Evolutionary conservation across 768 basidiomycete species (phyloP).

Genomic region (Phaeotremella skinneri): DNA sequence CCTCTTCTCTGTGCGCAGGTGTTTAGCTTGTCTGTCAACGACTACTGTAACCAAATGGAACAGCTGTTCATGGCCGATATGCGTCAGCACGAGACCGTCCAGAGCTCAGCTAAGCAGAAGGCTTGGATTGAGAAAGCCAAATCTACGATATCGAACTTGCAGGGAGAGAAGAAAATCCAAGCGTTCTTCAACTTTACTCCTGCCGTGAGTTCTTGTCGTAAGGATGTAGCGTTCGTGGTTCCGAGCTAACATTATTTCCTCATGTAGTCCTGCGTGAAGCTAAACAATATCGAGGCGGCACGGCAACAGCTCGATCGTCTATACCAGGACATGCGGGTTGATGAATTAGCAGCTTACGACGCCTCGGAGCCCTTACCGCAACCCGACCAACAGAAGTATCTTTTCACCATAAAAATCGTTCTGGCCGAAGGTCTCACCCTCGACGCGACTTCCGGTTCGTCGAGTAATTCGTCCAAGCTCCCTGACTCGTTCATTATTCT

Average conservation of each 20-base stretch:
- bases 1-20: conserved; percentile 58
- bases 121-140: conserved; percentile 55
- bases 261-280: conserved; percentile 81
- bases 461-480: conserved; percentile 53
- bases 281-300: conserved; percentile 94
- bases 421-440: conserved; percentile 85
- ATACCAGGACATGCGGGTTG: conserved; percentile 86
- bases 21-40: conserved; percentile 84
- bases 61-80: conserved; percentile 90
- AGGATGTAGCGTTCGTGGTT: background rate
- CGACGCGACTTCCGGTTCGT: conserved; percentile 64
- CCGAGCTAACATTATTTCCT: conserved; percentile 6
- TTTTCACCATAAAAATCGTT: conserved; percentile 91
- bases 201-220: conserved; percentile 50
- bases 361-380: conserved; percentile 7
- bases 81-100: conserved; percentile 72
- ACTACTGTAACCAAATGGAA: conserved; percentile 85
- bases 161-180: conserved; percentile 86
- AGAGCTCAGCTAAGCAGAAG: conserved; percentile 72
- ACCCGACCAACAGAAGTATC: conserved; percentile 55
- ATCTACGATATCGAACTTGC: conserved; percentile 56
- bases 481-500: conserved; percentile 91
- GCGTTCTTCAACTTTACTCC: conserved; percentile 86
- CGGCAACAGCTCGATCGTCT: conserved; percentile 87
- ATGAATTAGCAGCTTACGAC: conserved; percentile 61